Percentiles rank a stretch among this genome's conserved stretches.
phyloP scores from a whole-genome alignment of 1,284 basidiomycete genomes.

The Moesziomyces antarcticus region DNA sequence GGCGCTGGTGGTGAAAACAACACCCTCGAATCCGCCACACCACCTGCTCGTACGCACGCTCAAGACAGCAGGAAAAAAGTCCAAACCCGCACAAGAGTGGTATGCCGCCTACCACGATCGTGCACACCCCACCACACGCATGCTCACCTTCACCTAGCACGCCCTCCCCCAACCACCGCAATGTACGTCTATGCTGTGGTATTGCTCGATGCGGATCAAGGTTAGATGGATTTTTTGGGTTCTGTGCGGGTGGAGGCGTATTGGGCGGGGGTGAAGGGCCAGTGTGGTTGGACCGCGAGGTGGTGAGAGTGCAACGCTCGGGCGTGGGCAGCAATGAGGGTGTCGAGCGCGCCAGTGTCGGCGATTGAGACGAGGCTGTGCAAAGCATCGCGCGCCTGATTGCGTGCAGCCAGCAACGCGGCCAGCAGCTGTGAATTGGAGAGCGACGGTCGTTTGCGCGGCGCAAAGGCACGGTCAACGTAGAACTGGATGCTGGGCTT shows the following conservation, averaged over 20 bases:
- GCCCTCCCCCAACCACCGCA: not conserved
- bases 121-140: slow-evolving; percentile 15
- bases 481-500: slow-evolving; percentile 44
- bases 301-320: too few relatives aligned
- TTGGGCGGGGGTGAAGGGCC: too few relatives aligned
- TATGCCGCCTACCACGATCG: slow-evolving; percentile 52
- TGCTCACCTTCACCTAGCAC: slow-evolving; percentile 7
- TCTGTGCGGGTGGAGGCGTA: too few relatives aligned
- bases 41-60: slow-evolving; percentile 18
- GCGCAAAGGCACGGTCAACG: slow-evolving; percentile 25
- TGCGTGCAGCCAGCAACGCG: slow-evolving; percentile 5
- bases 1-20: slow-evolving; percentile 21
- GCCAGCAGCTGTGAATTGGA: slow-evolving; percentile 9
- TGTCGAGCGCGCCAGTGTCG: too few relatives aligned
- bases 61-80: slow-evolving; percentile 43
- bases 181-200: too few relatives aligned
- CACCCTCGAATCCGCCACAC: not conserved
- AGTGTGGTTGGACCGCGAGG: too few relatives aligned
- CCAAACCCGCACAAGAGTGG: slow-evolving; percentile 41
- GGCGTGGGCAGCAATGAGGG: too few relatives aligned
- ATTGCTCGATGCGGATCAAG: too few relatives aligned
- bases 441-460: slow-evolving; percentile 2
- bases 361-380: too few relatives aligned
- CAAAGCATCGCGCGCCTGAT: not conserved
- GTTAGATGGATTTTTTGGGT: too few relatives aligned